These are phyloP conservation scores for Kernera saxatilis DNA, from an alignment of 345 rosid species.

Conservation along the genomic window DNA sequence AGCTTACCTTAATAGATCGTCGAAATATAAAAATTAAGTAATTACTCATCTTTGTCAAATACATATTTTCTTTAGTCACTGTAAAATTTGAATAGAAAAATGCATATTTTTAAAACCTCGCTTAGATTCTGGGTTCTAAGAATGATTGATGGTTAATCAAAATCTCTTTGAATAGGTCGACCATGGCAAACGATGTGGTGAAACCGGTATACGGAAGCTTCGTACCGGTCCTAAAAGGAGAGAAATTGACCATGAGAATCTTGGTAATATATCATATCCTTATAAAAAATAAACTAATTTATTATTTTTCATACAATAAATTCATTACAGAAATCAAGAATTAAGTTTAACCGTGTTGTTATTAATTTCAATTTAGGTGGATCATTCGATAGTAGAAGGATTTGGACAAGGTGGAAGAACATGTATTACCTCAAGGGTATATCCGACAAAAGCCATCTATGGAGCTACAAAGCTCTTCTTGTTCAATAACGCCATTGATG, in stretches of 20 bases:
- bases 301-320: no score
- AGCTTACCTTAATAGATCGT: no score
- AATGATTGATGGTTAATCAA: not conserved
- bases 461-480: conserved; percentile 52
- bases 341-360: not conserved
- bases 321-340: not conserved
- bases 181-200: conserved; percentile 52
- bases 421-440: conserved; percentile 51
- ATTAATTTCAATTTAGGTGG: conserved; percentile 33
- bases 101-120: not conserved
- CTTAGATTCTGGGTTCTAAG: no score
- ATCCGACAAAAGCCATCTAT: conserved; percentile 64
- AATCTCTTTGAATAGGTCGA: conserved; percentile 41
- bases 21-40: no score
- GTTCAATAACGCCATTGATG: conserved; percentile 65
- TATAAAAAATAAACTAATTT: not conserved
- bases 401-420: conserved; percentile 82
- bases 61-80: no score
- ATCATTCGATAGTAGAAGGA: conserved; percentile 69
- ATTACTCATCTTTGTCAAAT: no score
- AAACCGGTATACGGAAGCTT: conserved; percentile 44
- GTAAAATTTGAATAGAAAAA: not conserved
- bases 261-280: conserved; percentile 37
- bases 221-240: conserved; percentile 62
- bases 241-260: conserved; percentile 54